Evolutionary conservation across 2,329 filamentous ascomycete species (phyloP).

Genomic region (Verticillium longisporum): DNA sequence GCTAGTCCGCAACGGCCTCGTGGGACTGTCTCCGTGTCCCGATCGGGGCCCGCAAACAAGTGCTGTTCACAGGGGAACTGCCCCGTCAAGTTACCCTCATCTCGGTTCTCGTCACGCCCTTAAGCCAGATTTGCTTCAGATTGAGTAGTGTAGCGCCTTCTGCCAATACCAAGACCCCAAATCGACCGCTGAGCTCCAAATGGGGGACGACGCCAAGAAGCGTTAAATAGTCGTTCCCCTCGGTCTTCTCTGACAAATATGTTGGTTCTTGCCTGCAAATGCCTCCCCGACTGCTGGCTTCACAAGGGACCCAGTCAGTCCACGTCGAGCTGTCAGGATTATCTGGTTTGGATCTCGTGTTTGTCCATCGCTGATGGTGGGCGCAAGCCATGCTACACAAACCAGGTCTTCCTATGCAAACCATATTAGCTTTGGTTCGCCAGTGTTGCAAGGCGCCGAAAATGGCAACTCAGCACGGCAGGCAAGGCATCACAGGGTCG

Average conservation of each 20-base stretch:
- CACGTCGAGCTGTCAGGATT: neutral
- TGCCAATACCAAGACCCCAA: neutral
- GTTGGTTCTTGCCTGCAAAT: too few relatives aligned
- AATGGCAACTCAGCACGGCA: too few relatives aligned
- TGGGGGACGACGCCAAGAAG: neutral
- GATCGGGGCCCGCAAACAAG: neutral
- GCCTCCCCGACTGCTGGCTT: too few relatives aligned
- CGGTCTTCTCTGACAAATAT: neutral
- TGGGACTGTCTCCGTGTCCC: neutral
- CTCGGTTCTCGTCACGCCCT: neutral
- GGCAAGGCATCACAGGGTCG: neutral
- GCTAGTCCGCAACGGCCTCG: neutral
- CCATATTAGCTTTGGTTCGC: too few relatives aligned
- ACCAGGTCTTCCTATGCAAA: too few relatives aligned
- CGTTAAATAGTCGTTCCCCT: neutral
- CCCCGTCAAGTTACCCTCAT: neutral
- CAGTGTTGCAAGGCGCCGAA: too few relatives aligned
- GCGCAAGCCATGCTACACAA: too few relatives aligned
- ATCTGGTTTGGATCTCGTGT: too few relatives aligned
- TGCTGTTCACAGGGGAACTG: neutral
- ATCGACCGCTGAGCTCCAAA: neutral
- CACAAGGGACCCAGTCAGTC: neutral
- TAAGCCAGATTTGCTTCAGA: neutral
- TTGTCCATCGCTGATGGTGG: too few relatives aligned
- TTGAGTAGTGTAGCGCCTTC: neutral